A percentile compares a stretch with the other conserved stretches of the same genome.
phyloP scores from a whole-genome alignment of 1,284 basidiomycete species.

The Marasmius sp. region DNA sequence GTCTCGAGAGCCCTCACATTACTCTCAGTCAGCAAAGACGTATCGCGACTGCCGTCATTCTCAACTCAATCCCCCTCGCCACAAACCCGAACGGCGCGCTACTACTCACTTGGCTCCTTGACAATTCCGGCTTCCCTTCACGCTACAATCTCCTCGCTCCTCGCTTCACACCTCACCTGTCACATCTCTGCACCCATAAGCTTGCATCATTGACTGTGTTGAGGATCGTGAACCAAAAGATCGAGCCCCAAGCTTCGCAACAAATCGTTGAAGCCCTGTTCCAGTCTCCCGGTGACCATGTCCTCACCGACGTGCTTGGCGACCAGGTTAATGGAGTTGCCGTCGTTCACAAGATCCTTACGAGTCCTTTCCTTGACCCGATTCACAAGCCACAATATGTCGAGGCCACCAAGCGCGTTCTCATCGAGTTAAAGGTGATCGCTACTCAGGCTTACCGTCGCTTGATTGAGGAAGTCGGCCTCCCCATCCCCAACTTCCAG shows the following conservation, averaged over 20 bases:
- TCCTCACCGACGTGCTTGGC: conserved; percentile 89
- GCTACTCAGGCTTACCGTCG: conserved; percentile 91
- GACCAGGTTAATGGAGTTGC: conserved; percentile 96
- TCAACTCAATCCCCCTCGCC: conserved; percentile 96
- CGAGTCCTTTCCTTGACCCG: conserved; percentile 79
- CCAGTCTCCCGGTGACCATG: conserved; percentile 81
- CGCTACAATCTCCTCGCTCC: conserved; percentile 92
- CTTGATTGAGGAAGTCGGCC: conserved; percentile 90
- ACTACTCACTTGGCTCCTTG: conserved; percentile 94
- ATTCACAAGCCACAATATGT: conserved; percentile 68
- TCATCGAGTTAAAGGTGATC: conserved; percentile 86
- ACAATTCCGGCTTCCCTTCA: conserved; percentile 90
- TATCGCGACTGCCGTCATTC: conserved; percentile 90
- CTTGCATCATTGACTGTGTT: conserved; percentile 92
- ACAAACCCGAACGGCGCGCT: conserved; percentile 98
- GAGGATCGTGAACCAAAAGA: conserved; percentile 90
- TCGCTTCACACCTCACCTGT: conserved; percentile 93
- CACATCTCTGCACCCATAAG: conserved; percentile 97
- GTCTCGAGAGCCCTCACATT: conserved; percentile 88
- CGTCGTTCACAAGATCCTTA: conserved; percentile 91
- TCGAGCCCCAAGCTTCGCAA: conserved; percentile 80
- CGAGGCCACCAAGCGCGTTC: conserved; percentile 85
- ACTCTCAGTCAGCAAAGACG: conserved; percentile 90
- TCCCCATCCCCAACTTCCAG: conserved; percentile 85
- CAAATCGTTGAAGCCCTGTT: conserved; percentile 86